These are phyloP conservation scores for Starmerella vitae DNA, from an alignment of 805 yeast species.

Conservation along the genomic window DNA sequence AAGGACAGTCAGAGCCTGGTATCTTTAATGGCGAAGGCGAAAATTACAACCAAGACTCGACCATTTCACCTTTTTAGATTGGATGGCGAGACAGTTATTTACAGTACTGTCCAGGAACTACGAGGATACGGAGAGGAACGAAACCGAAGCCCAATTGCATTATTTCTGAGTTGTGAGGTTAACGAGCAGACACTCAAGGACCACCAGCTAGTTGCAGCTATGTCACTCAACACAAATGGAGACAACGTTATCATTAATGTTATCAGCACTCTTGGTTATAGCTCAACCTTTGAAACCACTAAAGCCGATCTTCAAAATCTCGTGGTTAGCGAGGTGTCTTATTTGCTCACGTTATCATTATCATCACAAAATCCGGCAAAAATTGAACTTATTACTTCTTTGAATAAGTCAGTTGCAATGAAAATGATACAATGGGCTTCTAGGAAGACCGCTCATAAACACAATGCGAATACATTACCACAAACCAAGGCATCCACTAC, in stretches of 20 bases:
- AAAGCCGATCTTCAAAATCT: constrained; percentile 28
- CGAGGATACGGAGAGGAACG: constrained; percentile 26
- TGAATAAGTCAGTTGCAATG: constrained; percentile 23
- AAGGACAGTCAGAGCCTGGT: constrained; percentile 32
- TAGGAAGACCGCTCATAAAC: constrained; percentile 12
- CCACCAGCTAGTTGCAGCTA: constrained; percentile 30
- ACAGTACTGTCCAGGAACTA: constrained; percentile 29
- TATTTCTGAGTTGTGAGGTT: constrained; percentile 44
- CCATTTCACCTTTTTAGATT: constrained; percentile 75
- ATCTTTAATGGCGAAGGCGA: constrained; percentile 51
- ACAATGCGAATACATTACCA: not conserved
- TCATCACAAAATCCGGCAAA: constrained; percentile 29
- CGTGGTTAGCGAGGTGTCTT: constrained; percentile 31
- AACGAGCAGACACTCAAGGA: constrained; percentile 27
- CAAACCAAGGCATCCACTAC: not conserved
- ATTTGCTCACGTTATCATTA: constrained; percentile 27
- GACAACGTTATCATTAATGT: constrained; percentile 19
- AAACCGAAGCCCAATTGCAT: constrained; percentile 43
- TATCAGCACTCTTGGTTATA: constrained; percentile 20
- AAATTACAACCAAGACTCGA: constrained; percentile 59
- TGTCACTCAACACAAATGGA: constrained; percentile 34
- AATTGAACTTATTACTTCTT: constrained; percentile 23
- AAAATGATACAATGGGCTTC: constrained; percentile 23
- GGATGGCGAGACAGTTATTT: constrained; percentile 21
- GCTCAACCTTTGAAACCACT: constrained; percentile 21